Evolutionary conservation across 2,329 filamentous ascomycete species (phyloP), one percentile per base, ranked within the genome.

Genomic region (Colletotrichum chlorophyti): DNA sequence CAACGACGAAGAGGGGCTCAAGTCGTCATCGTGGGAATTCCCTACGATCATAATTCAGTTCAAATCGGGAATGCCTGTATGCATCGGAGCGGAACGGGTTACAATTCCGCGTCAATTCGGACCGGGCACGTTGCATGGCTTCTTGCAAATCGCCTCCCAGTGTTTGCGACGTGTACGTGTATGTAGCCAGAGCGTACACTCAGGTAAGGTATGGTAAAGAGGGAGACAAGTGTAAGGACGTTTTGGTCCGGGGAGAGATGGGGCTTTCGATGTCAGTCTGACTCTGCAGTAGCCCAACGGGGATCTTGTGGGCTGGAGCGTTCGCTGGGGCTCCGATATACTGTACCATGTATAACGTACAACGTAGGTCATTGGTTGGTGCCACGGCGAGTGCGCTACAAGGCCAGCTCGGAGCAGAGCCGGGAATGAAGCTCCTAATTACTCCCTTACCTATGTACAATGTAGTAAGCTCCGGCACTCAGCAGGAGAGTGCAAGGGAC

Each of bases 161-260:
- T n/a, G n/a, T n/a, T n/a, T n/a, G n/a, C n/a, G n/a, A n/a, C n/a
- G n/a, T n/a, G n/a, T n/a, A n/a, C n/a, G n/a, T n/a, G n/a, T n/a
- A n/a, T n/a, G n/a, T n/a, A n/a, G n/a, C n/a, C n/a, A n/a, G n/a
- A n/a, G n/a, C n/a, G n/a, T n/a, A n/a, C n/a, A n/a, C n/a, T n/a
- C n/a, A n/a, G n/a, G n/a, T n/a, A n/a, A n/a, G n/a, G n/a, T n/a
- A n/a, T n/a, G n/a, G n/a, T n/a, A n/a, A n/a, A n/a, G n/a, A n/a
- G n/a, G n/a, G n/a, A n/a, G n/a, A n/a, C 10, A 57, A 37, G 53
- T 10, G n/a, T 23, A 29, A 52, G 58, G 58, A 60, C 55, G 34
- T 47, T 58, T 58, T 60, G 58, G 46, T 60, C 58, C 58, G 58
- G 49, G 40, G 29, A 35, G 17, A 41, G 42, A 60, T 29, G 58